phyloP scores from a whole-genome alignment of 352 stramenopile species.

The Pythium guiyangense region DNA sequence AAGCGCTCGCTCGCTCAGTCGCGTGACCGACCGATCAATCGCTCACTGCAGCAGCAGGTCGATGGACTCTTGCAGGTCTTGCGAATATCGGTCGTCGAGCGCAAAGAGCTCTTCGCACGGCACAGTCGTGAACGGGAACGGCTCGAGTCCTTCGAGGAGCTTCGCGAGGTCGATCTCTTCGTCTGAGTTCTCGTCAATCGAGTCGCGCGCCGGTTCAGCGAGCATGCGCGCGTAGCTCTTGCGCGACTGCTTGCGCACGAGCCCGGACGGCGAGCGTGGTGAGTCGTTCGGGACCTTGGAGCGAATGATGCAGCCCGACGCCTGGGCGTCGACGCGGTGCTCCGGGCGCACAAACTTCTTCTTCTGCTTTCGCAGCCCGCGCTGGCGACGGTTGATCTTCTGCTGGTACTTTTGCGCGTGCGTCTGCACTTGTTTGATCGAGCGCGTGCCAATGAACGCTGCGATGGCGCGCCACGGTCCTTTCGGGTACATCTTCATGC shows the following conservation, averaged over 20 bases:
- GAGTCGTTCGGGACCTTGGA: constrained; percentile 34
- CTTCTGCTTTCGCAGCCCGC: constrained; percentile 80
- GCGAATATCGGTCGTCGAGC: constrained; percentile 39
- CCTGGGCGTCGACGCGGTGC: constrained; percentile 65
- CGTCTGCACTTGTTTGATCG: constrained; percentile 81
- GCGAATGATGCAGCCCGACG: constrained; percentile 60
- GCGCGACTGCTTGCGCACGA: constrained; percentile 17
- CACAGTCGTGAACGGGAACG: constrained; percentile 44
- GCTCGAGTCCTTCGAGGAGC: constrained; percentile 32
- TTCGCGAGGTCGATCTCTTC: constrained; percentile 26
- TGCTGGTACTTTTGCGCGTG: constrained; percentile 87
- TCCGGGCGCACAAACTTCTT: constrained; percentile 73
- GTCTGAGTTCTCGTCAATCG: constrained; percentile 4
- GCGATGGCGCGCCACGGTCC: constrained; percentile 74
- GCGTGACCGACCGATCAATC: no score
- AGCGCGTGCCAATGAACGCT: constrained; percentile 68
- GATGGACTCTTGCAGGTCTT: constrained; percentile 52
- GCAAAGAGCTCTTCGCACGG: constrained; percentile 36
- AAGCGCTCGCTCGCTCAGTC: not conserved
- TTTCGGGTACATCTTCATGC: constrained; percentile 76
- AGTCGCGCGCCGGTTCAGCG: constrained; percentile 3
- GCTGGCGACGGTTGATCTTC: constrained; percentile 77
- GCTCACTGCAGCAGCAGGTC: constrained; percentile 32
- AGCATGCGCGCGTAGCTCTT: constrained; percentile 16
- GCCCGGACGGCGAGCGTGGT: constrained; percentile 34